phyloP scores from a whole-genome alignment of 2,329 filamentous ascomycete species.

The Diplocarpon mali region DNA sequence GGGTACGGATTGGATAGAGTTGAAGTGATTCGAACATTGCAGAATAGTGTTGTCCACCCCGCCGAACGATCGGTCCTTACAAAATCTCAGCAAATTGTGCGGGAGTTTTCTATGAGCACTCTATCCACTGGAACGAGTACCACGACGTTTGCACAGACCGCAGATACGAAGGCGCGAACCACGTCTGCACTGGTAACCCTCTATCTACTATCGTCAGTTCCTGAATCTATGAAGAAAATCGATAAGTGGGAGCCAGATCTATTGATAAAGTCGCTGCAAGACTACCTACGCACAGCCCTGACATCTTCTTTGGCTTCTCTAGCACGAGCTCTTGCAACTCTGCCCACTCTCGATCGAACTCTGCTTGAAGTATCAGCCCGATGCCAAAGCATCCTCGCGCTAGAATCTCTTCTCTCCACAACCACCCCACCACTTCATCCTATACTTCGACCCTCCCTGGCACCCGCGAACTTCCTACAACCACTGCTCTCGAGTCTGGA shows the following conservation, averaged over 20 bases:
- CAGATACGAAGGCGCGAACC: slow-evolving; percentile 65
- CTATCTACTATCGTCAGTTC: slow-evolving; percentile 67
- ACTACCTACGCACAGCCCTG: slow-evolving; percentile 70
- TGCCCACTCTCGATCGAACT: slow-evolving; percentile 73
- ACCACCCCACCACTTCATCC: slow-evolving; percentile 61
- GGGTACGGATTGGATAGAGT: slow-evolving; percentile 66
- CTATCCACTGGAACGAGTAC: slow-evolving; percentile 35
- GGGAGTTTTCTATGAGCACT: slow-evolving; percentile 69
- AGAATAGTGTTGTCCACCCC: slow-evolving; percentile 57
- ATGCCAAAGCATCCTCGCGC: slow-evolving; percentile 84
- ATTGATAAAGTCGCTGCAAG: slow-evolving; percentile 65
- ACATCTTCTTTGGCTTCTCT: slow-evolving; percentile 69
- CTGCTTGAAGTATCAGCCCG: slow-evolving; percentile 70
- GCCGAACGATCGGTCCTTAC: slow-evolving; percentile 64
- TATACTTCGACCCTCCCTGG: slow-evolving; percentile 34
- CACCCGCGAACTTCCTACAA: slow-evolving; percentile 47
- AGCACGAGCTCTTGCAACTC: slow-evolving; percentile 62
- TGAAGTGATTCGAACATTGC: slow-evolving; percentile 58
- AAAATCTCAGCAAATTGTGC: slow-evolving; percentile 65
- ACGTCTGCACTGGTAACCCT: slow-evolving; percentile 65
- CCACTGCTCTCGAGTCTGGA: slow-evolving; percentile 70
- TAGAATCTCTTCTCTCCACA: slow-evolving; percentile 65
- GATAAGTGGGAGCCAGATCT: slow-evolving; percentile 45
- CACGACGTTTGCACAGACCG: slow-evolving; percentile 50
- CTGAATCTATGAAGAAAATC: slow-evolving; percentile 42